Base-by-base conservation (phyloP, 1,284 basidiomycete species). In the Marasmius fiardii region DNA sequence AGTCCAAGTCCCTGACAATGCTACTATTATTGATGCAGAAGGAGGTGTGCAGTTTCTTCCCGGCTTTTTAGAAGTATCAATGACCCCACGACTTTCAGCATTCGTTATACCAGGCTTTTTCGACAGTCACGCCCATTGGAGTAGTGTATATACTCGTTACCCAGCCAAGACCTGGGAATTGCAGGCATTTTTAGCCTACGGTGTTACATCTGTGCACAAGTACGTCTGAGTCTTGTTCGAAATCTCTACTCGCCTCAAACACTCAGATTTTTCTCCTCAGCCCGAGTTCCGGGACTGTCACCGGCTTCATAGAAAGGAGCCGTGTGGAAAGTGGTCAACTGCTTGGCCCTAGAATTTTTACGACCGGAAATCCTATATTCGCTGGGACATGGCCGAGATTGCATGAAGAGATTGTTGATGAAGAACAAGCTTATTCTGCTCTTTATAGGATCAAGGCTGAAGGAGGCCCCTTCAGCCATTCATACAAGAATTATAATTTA, bases 161-260 rank as follows among this genome's bases (percentile, higher is more conserved):
- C 86, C 87, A 0, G 75, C 85, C 3, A 76, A 75, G 49, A 87
- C 86, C 2, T 90, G 87, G 86, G 86, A 90, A 62, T 74, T 86
- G 71, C 77, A 86, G 65, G 80, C 85, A 0, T 88, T 89, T 78
- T 76, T 90, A 28, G 84, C 87, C 0, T 88, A 88, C 61, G 87
- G 87, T n/a, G 79, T 90, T 7, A 90, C 87, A 0, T 88, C 87
- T 1, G 63, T 90, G 55, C 88, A 90, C 74, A 90, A 90, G 86
- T 89, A 62, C 53, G 77, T 67, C 33, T 14, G 28, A 21, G 52
- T 18, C 43, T 33, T 45, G n/a, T 26, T 14, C 16, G 21, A 20
- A 21, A 20, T 26, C 16, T 26, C 39, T 48, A 18, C 26, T 58
- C 21, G 54, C 24, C 45, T 16, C 37, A 37, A 24, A 26, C 51